These are phyloP conservation scores for Lichtheimia corymbifera DNA, from an alignment of 371 early-diverging fungal genomes.

Conservation along the genomic window DNA sequence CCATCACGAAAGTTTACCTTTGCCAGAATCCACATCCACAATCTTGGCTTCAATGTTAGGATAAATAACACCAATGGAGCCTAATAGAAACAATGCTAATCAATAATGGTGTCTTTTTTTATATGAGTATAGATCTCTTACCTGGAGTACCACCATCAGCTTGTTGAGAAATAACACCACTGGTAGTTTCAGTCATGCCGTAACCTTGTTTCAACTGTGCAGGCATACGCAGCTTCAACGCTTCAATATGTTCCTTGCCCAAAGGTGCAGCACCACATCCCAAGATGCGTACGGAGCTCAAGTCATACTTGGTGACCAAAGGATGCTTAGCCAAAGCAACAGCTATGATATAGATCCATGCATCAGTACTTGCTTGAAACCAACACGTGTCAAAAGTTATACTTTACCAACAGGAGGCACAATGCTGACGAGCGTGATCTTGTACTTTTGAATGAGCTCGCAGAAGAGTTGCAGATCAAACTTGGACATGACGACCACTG, in stretches of 20 bases:
- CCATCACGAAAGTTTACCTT: too few species aligned
- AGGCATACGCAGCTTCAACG: constrained; percentile 50
- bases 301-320: constrained; percentile 65
- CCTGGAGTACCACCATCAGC: constrained; percentile 17
- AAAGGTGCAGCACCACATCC: constrained; percentile 87
- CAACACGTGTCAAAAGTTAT: background rate
- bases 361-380: background rate
- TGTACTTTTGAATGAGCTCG: constrained; percentile 62
- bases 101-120: too few species aligned
- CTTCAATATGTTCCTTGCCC: constrained; percentile 54
- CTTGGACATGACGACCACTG: constrained; percentile 62
- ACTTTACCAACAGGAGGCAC: constrained; percentile 76
- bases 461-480: constrained; percentile 67
- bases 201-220: constrained; percentile 67
- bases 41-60: constrained; percentile 71
- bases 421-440: constrained; percentile 70
- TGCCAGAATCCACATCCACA: constrained; percentile 48
- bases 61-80: constrained; percentile 65
- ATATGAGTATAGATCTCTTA: background rate
- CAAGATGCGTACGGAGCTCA: constrained; percentile 61
- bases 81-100: too few species aligned
- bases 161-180: constrained; percentile 24
- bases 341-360: constrained; percentile 18
- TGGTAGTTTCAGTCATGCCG: constrained; percentile 74
- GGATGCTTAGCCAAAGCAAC: constrained; percentile 68